A percentile compares a stretch with the other conserved stretches of the same genome.
Evolutionary conservation across 2,329 filamentous ascomycete species (phyloP).

Genomic region (Botryotinia narcissicola): DNA sequence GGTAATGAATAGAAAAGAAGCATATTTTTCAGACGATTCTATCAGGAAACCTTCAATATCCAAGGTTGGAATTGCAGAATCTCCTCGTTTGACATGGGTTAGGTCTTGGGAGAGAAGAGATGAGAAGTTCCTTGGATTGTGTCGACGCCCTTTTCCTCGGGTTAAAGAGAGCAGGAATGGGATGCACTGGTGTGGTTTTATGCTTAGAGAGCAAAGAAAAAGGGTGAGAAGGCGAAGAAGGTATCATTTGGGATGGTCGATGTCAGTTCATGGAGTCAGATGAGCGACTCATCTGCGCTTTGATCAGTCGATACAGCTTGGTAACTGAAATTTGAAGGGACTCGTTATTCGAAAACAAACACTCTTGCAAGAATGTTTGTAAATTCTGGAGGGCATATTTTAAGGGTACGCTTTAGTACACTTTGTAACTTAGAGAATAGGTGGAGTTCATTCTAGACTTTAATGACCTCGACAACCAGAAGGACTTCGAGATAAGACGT

Average conservation of each 20-base stretch:
- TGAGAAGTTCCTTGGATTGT: not conserved
- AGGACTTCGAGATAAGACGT: too few relatives aligned
- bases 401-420: not conserved
- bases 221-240: not conserved
- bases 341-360: not conserved
- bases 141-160: rapidly evolving
- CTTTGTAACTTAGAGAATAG: not conserved
- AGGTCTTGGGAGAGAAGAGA: not conserved
- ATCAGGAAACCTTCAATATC: too few relatives aligned
- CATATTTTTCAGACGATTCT: not conserved
- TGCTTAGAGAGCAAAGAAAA: not conserved
- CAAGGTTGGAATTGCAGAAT: not conserved
- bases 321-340: not conserved
- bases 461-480: not conserved
- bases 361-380: too few relatives aligned
- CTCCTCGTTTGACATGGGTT: not conserved
- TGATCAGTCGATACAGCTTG: not conserved
- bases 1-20: not conserved
- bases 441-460: not conserved
- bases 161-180: not conserved
- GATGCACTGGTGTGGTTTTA: not conserved
- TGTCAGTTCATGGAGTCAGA: not conserved
- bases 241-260: not conserved
- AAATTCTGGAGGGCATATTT: not conserved
- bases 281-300: not conserved